These are phyloP conservation scores for Paraphaeosphaeria sporulosa DNA, from an alignment of 2,329 filamentous ascomycete genomes.

Conservation along the genomic window DNA sequence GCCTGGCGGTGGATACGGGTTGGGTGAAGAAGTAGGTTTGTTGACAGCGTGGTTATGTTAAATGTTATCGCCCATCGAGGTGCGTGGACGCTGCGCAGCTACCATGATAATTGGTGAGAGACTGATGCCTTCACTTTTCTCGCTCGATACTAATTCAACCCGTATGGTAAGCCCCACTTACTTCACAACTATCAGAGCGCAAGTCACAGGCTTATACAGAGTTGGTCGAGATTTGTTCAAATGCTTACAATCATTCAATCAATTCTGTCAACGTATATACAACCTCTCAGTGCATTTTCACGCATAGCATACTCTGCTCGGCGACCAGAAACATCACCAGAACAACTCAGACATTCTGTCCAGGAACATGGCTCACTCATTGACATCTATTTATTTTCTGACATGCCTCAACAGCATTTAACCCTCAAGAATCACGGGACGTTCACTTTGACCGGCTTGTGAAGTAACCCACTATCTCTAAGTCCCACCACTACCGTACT, in stretches of 20 bases:
- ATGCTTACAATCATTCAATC: background rate
- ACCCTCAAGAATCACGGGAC: too few relatives aligned
- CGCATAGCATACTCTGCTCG: too few relatives aligned
- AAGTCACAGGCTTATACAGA: background rate
- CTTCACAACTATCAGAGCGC: background rate
- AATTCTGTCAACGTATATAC: background rate
- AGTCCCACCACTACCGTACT: too few relatives aligned
- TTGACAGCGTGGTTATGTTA: background rate
- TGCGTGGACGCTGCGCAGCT: background rate
- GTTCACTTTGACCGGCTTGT: too few relatives aligned
- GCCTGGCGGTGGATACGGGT: background rate
- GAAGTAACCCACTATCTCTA: too few relatives aligned
- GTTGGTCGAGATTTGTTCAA: background rate
- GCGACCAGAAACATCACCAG: too few relatives aligned
- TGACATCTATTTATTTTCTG: too few relatives aligned
- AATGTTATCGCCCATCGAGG: background rate
- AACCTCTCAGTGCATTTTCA: too few relatives aligned
- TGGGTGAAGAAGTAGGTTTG: background rate
- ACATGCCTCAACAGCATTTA: too few relatives aligned
- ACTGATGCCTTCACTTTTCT: background rate
- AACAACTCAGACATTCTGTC: too few relatives aligned
- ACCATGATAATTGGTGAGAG: background rate
- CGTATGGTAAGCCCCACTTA: background rate
- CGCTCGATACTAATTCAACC: background rate
- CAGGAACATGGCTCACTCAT: too few relatives aligned